A percentile compares a stretch with the other conserved stretches of the same genome.
Conservation (phyloP, 2,329 filamentous ascomycete genomes). For the Colletotrichum liaoningense region DNA sequence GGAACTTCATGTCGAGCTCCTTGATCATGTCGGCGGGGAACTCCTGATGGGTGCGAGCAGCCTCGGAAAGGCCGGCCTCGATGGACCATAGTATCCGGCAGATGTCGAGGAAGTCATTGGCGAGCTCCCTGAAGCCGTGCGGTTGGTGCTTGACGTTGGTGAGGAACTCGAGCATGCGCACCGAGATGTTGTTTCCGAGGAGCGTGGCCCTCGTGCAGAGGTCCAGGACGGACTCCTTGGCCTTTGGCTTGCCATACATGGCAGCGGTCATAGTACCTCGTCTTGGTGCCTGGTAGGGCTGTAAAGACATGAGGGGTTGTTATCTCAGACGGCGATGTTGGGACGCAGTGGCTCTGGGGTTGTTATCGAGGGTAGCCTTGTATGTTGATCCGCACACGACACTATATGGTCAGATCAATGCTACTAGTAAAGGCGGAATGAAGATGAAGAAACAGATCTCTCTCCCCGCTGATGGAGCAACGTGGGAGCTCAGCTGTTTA, state of each 20-base stretch:
- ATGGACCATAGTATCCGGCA: conserved; percentile 76
- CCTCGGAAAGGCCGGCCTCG: conserved; percentile 72
- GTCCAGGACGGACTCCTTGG: conserved; percentile 50
- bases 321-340: background rate
- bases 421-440: background rate
- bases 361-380: background rate
- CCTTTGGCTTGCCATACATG: conserved; percentile 34
- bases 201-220: conserved; percentile 69
- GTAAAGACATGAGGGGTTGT: conserved; percentile 7
- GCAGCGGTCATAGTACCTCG: conserved; percentile 17
- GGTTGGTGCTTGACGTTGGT: conserved; percentile 66
- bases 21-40: conserved; percentile 70
- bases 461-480: background rate
- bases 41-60: conserved; percentile 58
- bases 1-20: conserved; percentile 75
- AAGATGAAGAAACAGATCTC: background rate
- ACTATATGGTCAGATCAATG: background rate
- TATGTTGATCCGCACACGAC: background rate
- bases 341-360: background rate
- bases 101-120: conserved; percentile 75
- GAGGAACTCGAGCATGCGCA: conserved; percentile 73
- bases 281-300: background rate
- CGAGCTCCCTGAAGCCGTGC: conserved; percentile 68
- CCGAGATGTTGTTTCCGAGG: conserved; percentile 72
- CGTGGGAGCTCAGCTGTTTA: conserved; percentile 24